phyloP scores from a whole-genome alignment of 495 filamentous ascomycete genomes.

The Talaromyces ruber region DNA sequence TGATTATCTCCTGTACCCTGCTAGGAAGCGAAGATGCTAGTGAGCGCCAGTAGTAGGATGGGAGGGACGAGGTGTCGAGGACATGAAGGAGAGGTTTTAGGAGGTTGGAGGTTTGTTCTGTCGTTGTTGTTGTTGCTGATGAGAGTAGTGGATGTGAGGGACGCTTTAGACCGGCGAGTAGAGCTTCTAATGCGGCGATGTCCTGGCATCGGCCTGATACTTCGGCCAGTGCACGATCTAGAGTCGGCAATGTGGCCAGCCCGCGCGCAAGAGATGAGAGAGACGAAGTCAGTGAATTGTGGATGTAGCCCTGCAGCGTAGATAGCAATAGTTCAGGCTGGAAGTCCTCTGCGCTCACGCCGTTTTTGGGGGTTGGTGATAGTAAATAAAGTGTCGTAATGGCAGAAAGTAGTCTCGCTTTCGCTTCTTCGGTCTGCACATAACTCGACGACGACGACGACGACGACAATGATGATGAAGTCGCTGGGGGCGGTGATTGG shows the following conservation, averaged over 20 bases:
- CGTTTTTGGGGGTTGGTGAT: constrained; percentile 44
- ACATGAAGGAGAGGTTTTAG: constrained; percentile 64
- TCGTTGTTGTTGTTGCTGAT: constrained; percentile 6
- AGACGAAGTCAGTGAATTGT: constrained; percentile 64
- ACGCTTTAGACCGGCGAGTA: constrained; percentile 58
- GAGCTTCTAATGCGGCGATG: constrained; percentile 73
- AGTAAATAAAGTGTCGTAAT: constrained; percentile 74
- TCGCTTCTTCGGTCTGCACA: constrained; percentile 71
- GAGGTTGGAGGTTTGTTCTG: constrained; percentile 34
- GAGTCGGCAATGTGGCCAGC: constrained; percentile 67
- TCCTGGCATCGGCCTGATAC: constrained; percentile 82
- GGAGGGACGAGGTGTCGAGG: constrained; percentile 78
- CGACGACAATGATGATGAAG: constrained; percentile 45
- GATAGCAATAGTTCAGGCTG: constrained; percentile 64
- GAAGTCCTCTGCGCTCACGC: constrained; percentile 18
- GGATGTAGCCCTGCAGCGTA: constrained; percentile 72
- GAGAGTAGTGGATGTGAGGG: constrained; percentile 56
- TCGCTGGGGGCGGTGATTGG: constrained; percentile 19
- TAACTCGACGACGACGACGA: too few species aligned
- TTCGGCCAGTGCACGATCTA: constrained; percentile 77
- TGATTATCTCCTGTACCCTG: constrained; percentile 74
- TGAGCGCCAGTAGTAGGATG: constrained; percentile 86
- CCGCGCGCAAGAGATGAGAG: constrained; percentile 62
- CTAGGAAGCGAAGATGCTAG: constrained; percentile 69
- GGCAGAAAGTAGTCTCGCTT: constrained; percentile 63